Base-by-base conservation (phyloP, 257 asterid species). In the Rauvolfia tetraphylla region DNA sequence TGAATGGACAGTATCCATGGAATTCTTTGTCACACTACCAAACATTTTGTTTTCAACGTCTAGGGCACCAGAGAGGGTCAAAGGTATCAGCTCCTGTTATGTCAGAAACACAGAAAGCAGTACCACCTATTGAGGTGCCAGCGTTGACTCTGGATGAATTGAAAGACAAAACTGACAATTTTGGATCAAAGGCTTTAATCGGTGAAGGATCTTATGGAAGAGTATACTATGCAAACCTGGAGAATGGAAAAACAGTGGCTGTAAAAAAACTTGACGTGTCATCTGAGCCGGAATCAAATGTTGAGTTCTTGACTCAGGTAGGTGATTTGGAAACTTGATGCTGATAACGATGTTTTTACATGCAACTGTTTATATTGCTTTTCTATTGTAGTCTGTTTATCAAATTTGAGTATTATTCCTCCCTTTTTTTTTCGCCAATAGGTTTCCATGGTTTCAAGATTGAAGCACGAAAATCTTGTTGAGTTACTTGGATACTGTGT, bases 131-230 rank as follows among this genome's bases (percentile, higher is more conserved):
- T 79, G 94, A 91, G 85, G 98, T 93, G 79, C 93, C 98, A 74
- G 82, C 87, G 63, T 81, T 91, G 66, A 86, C 96, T 78, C 82
- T 93, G 8, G 97, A 89, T 73, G 97, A 89, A 79, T 84, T 93
- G 89, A 93, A 88, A 79, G 97, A 91, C 70, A 93, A 87, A 86
- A 91, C 98, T 4, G 97, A 88, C 68, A 90, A 89, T 81, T 93
- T 93, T 76, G 97, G 98, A 67, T 88, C 96, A 54, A 91, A 91
- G 84, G 86, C 96, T 66, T 86, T 93, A 67, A 91, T 93, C 76
- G 98, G 98, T 68, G 98, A 93, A 81, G 98, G 98, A 74, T 93
- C 98, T 34, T 93, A 93, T 76, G 98, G 98, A 78, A 87, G 98
- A 74, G 98, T 93, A 67, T 93, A 93, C 86, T 89, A 81, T 31